These are phyloP conservation scores for Xylariales sp. DNA, from an alignment of 2,329 filamentous ascomycete genomes.

Conservation along the genomic window DNA sequence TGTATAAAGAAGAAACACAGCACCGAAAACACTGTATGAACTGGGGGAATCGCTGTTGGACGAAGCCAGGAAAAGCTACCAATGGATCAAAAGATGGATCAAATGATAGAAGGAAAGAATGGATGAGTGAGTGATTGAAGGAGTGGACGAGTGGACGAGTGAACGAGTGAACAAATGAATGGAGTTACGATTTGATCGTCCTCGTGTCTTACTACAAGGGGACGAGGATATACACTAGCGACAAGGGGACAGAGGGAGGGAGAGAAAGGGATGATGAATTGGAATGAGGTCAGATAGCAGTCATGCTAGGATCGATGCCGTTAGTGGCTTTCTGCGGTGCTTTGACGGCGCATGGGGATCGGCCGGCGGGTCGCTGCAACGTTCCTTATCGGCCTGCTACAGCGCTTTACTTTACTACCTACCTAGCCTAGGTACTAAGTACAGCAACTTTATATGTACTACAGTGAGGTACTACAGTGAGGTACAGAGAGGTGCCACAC, in stretches of 20 bases:
- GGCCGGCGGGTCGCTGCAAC: not conserved
- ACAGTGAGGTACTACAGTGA: no score
- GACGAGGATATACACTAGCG: slow-evolving; percentile 8
- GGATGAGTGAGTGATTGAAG: slow-evolving; percentile 19
- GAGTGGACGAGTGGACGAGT: slow-evolving; percentile 22
- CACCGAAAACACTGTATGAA: slow-evolving; percentile 5
- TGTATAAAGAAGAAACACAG: slow-evolving; percentile 10
- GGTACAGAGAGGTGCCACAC: no score
- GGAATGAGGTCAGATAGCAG: slow-evolving; percentile 35
- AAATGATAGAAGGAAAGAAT: slow-evolving; percentile 17
- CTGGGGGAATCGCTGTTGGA: slow-evolving; percentile 15
- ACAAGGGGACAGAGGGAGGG: slow-evolving; percentile 18
- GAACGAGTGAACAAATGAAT: slow-evolving; percentile 21
- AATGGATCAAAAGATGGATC: not conserved
- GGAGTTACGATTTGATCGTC: not conserved
- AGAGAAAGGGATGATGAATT: slow-evolving; percentile 28
- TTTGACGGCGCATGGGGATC: not conserved
- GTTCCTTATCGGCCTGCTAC: not conserved
- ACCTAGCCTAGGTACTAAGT: no score
- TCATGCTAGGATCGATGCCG: slow-evolving; percentile 1
- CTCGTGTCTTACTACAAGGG: slow-evolving; percentile 9
- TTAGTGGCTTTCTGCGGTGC: not conserved
- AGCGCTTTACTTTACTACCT: no score
- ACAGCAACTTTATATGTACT: no score
- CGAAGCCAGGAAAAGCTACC: slow-evolving; percentile 12